Base-by-base conservation (phyloP, 2,329 filamentous ascomycete genomes). In the Pseudogymnoascus sp. region DNA sequence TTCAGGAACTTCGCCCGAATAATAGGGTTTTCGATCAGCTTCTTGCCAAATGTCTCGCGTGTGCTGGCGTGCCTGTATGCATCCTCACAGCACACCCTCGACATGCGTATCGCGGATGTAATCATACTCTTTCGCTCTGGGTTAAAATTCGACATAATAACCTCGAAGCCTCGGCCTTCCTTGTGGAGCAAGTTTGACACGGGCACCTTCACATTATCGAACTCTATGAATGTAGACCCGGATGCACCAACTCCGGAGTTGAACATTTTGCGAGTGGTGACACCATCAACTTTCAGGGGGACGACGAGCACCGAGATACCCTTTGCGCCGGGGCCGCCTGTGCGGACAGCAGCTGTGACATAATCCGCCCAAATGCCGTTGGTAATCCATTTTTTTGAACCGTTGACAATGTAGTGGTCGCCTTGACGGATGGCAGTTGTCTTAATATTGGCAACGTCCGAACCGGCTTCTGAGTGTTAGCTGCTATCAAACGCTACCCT, bases 351-450 rank as follows among this genome's bases (percentile, higher is more conserved):
- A 11, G 84, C 83, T 0, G 84, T 85, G 70, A 82, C 81, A 69
- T 84, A 84, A 57, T 84, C 79, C 11, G 85, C 81, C 77, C 78
- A 84, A 1, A 82, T 78, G 12, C 77, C 81, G 54, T 83, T 84
- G 1, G 86, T 87, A 65, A 88, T 87, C 84, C 84, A 86, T 70
- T 86, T 86, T 76, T 88, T 88, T 58, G 79, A 79, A 0, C 85
- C 86, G 61, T 86, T 86, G n/a, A 88, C 83, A 36, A 86, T 68
- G 66, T 86, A 88, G 57, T 75, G 70, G 35, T 76, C 74, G 0
- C 79, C 81, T 37, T 81, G 75, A 25, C 74, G 75, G 37, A 72
- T 69, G 0, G 86, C 86, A 0, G 81, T 86, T 2, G 86, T 87
- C 59, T 77, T 76, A 47, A 89, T 79, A 64, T 81, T 82, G 0